phyloP scores from a whole-genome alignment of 441 rosid species.

The Euphorbia corollata region DNA sequence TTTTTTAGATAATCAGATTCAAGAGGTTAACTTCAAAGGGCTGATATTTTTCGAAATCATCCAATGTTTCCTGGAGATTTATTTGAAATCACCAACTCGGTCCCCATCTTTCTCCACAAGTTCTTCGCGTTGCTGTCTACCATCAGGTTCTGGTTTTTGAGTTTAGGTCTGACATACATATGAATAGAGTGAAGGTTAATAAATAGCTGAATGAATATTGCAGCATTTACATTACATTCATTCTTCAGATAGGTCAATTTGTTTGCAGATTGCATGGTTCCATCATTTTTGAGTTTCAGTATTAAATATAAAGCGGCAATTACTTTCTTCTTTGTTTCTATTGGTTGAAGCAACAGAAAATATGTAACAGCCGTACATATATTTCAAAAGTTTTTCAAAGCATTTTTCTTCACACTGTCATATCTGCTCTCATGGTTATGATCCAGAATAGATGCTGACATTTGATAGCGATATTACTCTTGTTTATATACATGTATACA shows the following conservation, averaged over 20 bases:
- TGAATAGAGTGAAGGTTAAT: neutral
- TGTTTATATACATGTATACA: too few relatives aligned
- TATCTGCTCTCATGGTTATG: too few relatives aligned
- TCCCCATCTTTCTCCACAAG: neutral
- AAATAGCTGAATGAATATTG: neutral
- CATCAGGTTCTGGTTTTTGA: neutral
- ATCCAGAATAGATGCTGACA: too few relatives aligned
- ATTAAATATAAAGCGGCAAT: neutral
- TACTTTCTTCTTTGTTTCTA: too few relatives aligned
- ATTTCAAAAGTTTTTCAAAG: too few relatives aligned
- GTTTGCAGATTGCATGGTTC: neutral
- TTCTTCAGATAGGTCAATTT: neutral
- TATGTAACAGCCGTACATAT: too few relatives aligned
- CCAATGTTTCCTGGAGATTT: neutral
- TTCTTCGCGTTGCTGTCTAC: neutral
- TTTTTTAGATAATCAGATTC: neutral
- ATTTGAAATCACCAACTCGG: neutral
- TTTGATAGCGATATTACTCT: too few relatives aligned
- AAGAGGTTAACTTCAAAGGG: slow-evolving; percentile 4
- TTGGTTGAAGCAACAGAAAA: too few relatives aligned
- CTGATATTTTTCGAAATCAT: slow-evolving; percentile 14
- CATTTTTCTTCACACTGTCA: too few relatives aligned
- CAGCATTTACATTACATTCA: neutral
- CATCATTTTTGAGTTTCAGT: neutral
- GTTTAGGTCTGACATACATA: neutral